Conservation (phyloP, 2,329 filamentous ascomycete species). For the Monosporascus cannonballus region DNA sequence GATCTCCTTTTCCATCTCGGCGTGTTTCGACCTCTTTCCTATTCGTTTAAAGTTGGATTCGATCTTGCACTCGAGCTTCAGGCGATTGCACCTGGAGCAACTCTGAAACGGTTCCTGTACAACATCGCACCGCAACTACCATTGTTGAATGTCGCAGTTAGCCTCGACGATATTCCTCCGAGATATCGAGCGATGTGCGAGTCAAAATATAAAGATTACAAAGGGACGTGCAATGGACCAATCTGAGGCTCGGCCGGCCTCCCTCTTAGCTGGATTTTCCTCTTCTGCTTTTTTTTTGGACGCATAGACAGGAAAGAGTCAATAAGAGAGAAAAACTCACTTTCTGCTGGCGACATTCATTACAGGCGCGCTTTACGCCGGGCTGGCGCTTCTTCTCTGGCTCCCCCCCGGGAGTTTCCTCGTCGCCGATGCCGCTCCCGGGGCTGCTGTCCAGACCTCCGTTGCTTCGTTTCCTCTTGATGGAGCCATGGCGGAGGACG, state of each 20-base stretch:
- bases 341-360: constrained; percentile 82
- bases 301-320: too few species aligned
- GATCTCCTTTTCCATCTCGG: constrained; percentile 82
- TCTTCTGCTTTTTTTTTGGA: too few species aligned
- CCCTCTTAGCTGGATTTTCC: not conserved
- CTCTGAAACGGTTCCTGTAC: constrained; percentile 72
- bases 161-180: not conserved
- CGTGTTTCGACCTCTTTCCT: constrained; percentile 75
- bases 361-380: constrained; percentile 73
- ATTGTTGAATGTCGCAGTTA: constrained; percentile 1
- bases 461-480: constrained; percentile 56
- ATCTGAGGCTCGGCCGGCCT: too few species aligned
- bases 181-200: constrained; percentile 8
- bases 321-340: constrained; percentile 39
- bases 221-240: too few species aligned
- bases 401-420: constrained; percentile 50
- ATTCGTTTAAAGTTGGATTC: constrained; percentile 83
- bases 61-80: constrained; percentile 79
- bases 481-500: constrained; percentile 40
- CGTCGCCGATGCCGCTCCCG: constrained; percentile 46
- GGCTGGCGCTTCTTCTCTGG: constrained; percentile 59
- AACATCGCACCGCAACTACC: constrained; percentile 68
- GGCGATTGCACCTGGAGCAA: constrained; percentile 71
- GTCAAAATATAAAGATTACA: constrained; percentile 2
- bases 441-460: constrained; percentile 53